Evolutionary conservation across 306 rosid species (phyloP).

Genomic region (Sicyos edulis): DNA sequence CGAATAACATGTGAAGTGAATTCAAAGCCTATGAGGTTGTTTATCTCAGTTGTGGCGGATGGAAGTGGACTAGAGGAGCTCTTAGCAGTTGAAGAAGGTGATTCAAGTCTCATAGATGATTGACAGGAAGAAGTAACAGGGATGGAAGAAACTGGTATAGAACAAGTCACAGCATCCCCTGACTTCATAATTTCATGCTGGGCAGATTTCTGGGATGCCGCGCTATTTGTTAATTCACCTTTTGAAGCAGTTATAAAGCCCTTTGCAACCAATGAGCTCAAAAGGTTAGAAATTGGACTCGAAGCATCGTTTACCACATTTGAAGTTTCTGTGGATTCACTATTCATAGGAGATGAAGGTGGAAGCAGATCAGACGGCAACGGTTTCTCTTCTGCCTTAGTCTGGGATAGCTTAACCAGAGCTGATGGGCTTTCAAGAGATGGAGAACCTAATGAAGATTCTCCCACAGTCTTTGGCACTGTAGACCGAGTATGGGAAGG

Average conservation of each 20-base stretch:
- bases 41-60: constrained; percentile 35
- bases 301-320: constrained; percentile 32
- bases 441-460: constrained; percentile 40
- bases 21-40: constrained; percentile 54
- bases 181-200: constrained; percentile 38
- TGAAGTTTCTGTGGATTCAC: constrained; percentile 39
- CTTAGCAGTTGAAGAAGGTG: constrained; percentile 24
- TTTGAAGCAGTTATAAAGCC: constrained; percentile 74
- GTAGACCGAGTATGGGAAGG: constrained; percentile 31
- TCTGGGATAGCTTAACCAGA: constrained; percentile 26
- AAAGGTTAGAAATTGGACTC: constrained; percentile 64
- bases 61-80: constrained; percentile 28
- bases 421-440: constrained; percentile 34
- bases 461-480: constrained; percentile 30
- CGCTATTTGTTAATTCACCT: constrained; percentile 31
- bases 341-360: constrained; percentile 37
- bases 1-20: constrained; percentile 63
- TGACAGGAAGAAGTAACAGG: constrained; percentile 37
- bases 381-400: constrained; percentile 42
- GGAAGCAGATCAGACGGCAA: constrained; percentile 32
- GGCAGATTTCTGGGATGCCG: constrained; percentile 30
- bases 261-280: constrained; percentile 80
- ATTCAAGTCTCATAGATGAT: constrained; percentile 34
- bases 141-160: constrained; percentile 38
- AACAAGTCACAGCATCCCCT: constrained; percentile 29